phyloP scores from a whole-genome alignment of 2,329 filamentous ascomycete genomes.

The Teratosphaeria gauchensis region DNA sequence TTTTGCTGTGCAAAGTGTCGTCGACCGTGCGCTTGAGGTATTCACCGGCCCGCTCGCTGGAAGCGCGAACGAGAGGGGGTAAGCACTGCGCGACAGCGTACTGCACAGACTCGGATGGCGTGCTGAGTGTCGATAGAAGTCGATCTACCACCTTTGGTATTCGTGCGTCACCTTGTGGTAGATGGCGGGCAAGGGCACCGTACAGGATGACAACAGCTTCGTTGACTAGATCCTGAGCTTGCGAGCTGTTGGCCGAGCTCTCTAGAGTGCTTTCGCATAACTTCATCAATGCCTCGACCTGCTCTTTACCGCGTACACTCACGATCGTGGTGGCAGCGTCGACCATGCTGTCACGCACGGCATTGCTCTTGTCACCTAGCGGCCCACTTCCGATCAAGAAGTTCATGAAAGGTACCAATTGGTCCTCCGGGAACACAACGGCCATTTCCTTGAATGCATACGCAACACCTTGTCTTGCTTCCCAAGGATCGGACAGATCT shows the following conservation, averaged over 20 bases:
- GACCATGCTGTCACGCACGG: conserved; percentile 81
- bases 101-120: conserved; percentile 92
- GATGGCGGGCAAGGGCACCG: conserved; percentile 80
- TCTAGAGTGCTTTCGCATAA: conserved; percentile 85
- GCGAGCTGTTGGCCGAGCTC: conserved; percentile 68
- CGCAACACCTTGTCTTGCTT: conserved; percentile 79
- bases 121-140: conserved; percentile 77
- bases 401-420: conserved; percentile 67
- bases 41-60: conserved; percentile 62
- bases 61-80: conserved; percentile 78
- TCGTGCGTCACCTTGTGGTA: conserved; percentile 74
- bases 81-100: conserved; percentile 92
- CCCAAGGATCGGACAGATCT: conserved; percentile 83
- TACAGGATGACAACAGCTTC: conserved; percentile 98
- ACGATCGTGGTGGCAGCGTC: conserved; percentile 79
- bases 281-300: conserved; percentile 84
- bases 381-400: conserved; percentile 83
- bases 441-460: conserved; percentile 78
- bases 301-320: conserved; percentile 65
- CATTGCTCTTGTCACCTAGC: conserved; percentile 68
- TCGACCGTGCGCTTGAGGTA: conserved; percentile 77
- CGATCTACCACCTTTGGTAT: conserved; percentile 81
- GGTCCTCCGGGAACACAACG: conserved; percentile 54
- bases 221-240: conserved; percentile 80
- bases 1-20: conserved; percentile 75